phyloP scores from a whole-genome alignment of 148 eudicot genomes.

The Beta vulgaris region DNA sequence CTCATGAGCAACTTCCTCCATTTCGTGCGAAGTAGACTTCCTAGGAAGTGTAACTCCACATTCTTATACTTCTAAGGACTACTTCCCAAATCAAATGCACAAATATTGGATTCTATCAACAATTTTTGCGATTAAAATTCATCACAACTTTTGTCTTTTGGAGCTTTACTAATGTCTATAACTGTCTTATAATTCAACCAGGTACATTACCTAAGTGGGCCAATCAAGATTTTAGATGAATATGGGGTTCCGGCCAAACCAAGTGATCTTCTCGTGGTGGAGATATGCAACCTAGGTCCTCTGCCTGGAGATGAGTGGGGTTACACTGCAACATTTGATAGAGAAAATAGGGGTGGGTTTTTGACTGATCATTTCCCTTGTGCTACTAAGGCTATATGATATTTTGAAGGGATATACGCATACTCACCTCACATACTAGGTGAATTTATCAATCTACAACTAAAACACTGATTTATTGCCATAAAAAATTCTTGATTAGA shows the following conservation, averaged over 20 bases:
- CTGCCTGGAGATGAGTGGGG: slow-evolving; percentile 97
- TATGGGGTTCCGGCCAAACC: slow-evolving; percentile 70
- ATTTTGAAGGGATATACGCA: slow-evolving; percentile 94
- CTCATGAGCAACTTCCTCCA: too few species aligned
- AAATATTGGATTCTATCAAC: neutral
- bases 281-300: slow-evolving; percentile 95
- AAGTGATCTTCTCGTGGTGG: slow-evolving; percentile 82
- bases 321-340: slow-evolving; percentile 82
- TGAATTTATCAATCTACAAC: neutral
- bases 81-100: too few species aligned
- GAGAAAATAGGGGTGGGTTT: slow-evolving; percentile 94
- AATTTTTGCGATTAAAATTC: neutral
- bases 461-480: neutral
- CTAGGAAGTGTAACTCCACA: too few species aligned
- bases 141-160: neutral
- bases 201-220: slow-evolving; percentile 95
- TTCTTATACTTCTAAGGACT: too few species aligned
- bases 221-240: slow-evolving; percentile 58
- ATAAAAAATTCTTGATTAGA: too few species aligned
- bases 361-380: slow-evolving; percentile 89
- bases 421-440: slow-evolving; percentile 95
- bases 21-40: too few species aligned
- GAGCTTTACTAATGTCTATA: neutral
- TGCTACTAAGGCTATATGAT: slow-evolving; percentile 95
- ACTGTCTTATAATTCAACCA: slow-evolving; percentile 23